These are phyloP conservation scores for Heterobasidion parviporum DNA, from an alignment of 1,284 basidiomycete genomes.

Conservation along the genomic window DNA sequence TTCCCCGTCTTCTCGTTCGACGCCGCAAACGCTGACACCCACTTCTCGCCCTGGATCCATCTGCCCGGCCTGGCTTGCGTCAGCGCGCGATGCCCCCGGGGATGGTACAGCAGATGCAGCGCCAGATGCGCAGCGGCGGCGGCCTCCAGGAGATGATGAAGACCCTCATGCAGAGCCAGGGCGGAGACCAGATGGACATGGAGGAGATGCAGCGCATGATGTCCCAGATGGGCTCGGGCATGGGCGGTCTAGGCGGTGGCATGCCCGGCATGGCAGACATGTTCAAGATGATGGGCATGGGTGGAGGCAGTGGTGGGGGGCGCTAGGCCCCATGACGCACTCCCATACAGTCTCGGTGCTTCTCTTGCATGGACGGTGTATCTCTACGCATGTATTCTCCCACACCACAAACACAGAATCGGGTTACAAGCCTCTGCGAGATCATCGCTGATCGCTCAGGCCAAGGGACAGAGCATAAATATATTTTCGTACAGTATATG, in stretches of 20 bases:
- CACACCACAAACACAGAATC: neutral
- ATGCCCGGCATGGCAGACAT: slow-evolving; percentile 67
- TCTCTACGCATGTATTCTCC: neutral
- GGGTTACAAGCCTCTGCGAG: neutral
- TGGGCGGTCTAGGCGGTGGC: slow-evolving; percentile 41
- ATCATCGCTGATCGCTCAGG: neutral
- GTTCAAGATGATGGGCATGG: slow-evolving; percentile 85
- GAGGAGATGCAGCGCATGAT: slow-evolving; percentile 90
- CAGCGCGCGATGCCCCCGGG: slow-evolving; percentile 85
- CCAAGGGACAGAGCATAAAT: no score
- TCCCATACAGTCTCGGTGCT: neutral
- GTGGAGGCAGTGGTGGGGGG: slow-evolving; percentile 25
- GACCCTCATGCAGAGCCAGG: slow-evolving; percentile 89
- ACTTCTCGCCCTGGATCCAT: neutral
- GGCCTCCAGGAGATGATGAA: slow-evolving; percentile 97
- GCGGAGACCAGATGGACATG: slow-evolving; percentile 76
- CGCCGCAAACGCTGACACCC: neutral
- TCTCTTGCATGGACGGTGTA: neutral
- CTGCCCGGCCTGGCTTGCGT: no score
- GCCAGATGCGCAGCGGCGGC: slow-evolving; percentile 73
- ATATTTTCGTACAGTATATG: no score
- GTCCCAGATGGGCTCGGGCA: slow-evolving; percentile 62
- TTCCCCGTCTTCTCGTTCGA: neutral
- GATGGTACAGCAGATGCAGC: slow-evolving; percentile 79
- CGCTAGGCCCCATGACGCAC: slow-evolving; percentile 16